Base-by-base conservation (phyloP, 306 rosid species). In the Cucurbita pepo region DNA sequence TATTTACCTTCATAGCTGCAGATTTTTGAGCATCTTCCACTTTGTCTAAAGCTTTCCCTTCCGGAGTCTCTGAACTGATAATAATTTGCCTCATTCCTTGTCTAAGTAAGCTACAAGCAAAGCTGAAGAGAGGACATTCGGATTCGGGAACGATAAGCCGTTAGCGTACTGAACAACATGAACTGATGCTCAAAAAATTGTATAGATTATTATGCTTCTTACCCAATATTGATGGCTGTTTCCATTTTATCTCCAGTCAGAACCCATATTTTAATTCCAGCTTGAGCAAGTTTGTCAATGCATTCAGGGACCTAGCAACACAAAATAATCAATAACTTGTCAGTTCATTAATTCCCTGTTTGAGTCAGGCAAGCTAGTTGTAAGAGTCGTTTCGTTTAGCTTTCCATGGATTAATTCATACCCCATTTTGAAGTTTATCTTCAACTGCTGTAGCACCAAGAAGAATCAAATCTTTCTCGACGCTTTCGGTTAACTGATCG, bases 241-340 rank as follows among this genome's bases (percentile, higher is more conserved):
- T 95, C 99, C 99, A 95, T 95, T 87, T 95, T 95, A 83, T 95
- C 99, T 60, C 99, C 99, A 48, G 99, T 95, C 87, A 95, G 83
- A 76, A 95, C 99, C 99, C 99, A 95, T 62, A 95, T 80, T 82
- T 95, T 95, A 62, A 95, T 95, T 79, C 99, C 99, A 66, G 99
- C 99, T 81, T 91, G 99, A 48, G 99, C 99, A 79, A 95, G 92
- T 74, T 89, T 95, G 90, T 95, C 99, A 56, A 95, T 95, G 86
- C 97, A 95, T 65, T 95, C 99, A 21, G 99, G 99, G 77, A 95
- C 99, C 98, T 93, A 72, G 37, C 55, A 66, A 80, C 52, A 81
- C 50, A 60, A 79, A 77, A 14, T 34, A 62, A 63, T 3, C 5
- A 69, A 52, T 4, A 48, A 58, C 75, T 37, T 50, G 77, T 74